Base-by-base conservation (phyloP, 2,329 filamentous ascomycete genomes). In the Xylariaceae sp. region DNA sequence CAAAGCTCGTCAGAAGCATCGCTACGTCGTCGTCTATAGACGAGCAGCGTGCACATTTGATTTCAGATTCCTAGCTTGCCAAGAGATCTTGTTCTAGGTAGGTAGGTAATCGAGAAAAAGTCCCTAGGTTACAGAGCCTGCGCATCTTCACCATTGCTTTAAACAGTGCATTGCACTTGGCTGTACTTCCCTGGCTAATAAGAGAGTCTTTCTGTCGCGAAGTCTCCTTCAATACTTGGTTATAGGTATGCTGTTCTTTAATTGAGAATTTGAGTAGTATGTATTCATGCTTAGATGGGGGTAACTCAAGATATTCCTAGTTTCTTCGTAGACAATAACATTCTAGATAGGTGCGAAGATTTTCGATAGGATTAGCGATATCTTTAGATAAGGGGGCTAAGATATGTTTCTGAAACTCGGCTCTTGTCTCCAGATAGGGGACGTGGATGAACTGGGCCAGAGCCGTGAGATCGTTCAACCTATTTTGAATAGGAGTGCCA, bases 351-450 rank as follows among this genome's bases (percentile, higher is more conserved):
- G 14, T 16, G 11, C 11, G 27, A 6, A 52, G 37, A 17, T 45
- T 43, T 16, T 40, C 40, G 16, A 33, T 37, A n/a, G 23, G 42
- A 19, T 49, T 25, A n/a, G 22, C 22, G 0, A 29, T 21, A 2
- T 40, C 34, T 17, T 37, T 17, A 5, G 20, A 38, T 20, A 57
- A 45, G 4, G 48, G 45, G 2, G 36, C 41, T 2, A 55, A 8
- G 11, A 57, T 50, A 21, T 51, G 38, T 20, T 52, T 50, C 20
- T 39, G 42, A 33, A 55, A 55, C 11, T 36, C 22, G 1, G 8
- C 14, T 21, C 19, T 23, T 2, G 29, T 33, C 2, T 32, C 32
- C 5, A 48, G 11, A 2, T 37, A 38, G 16, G 32, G 23, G n/a
- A 44, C 39, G 21, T 32, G 17, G 34, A 20, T n/a, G 36, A 48